Evolutionary conservation across 2,329 filamentous ascomycete genomes (phyloP), one percentile per base, ranked within the genome.

Genomic region (Monilinia vaccinii-corymbosi): DNA sequence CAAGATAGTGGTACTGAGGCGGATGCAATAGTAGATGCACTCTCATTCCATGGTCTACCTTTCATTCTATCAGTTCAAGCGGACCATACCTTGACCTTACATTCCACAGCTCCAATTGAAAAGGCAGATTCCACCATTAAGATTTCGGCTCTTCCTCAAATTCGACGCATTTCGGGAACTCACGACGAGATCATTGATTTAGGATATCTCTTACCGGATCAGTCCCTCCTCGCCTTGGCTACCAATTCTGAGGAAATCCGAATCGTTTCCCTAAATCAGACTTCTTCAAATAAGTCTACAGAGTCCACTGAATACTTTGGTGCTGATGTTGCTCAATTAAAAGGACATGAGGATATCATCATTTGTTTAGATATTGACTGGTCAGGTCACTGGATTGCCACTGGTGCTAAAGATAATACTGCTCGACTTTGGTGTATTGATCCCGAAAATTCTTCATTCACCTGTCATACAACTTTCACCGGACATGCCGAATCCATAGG

Each of bases 111-210:
- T 71, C 53, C 81, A 70, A 52, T 81, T 66, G 58, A 71, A 31
- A 66, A 70, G 38, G 62, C 72, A 9, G 60, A 58, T 14, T 64
- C 49, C 74, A 75, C 61, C 69, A 74, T 38, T 61, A 75, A 42
- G 56, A 73, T 42, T 62, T 67, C 45, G 66, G 72, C 47, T 70
- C 75, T 68, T 53, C 65, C 62, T 70, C 74, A 61, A 70, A 80
- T 89, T 48, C 84, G 89, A 66, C 84, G 91, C 48, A 95, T 99
- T 66, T 96, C 93, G 5, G 95, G 94, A 57, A 97, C 94, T 8
- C 91, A 97, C 73, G 95, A 99, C 72, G 94, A 99, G 73, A 91
- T 99, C 56, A 97, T 99, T 66, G 95, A 99, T 71, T 77, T 99
- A 38, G 89, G 87, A 34, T 97, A 94, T 69, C 79, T 97, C 58